Evolutionary conservation across 2,329 filamentous ascomycete genomes (phyloP).

Genomic region (Talaromyces amestolkiae): DNA sequence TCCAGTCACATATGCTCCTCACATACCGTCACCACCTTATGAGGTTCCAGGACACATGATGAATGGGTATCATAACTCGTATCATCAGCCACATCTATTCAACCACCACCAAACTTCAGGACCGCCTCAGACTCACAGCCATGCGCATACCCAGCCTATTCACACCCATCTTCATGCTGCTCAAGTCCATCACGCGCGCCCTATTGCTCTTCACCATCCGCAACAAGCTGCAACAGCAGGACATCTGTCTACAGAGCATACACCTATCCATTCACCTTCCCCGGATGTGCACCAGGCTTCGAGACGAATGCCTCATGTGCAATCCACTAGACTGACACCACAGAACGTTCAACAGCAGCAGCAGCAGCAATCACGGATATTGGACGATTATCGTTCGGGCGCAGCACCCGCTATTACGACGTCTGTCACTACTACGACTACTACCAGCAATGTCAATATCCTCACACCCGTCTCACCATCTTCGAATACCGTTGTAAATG

Average conservation of each 20-base stretch:
- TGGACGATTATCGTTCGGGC: conserved; percentile 11
- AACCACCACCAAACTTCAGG: conserved; percentile 9
- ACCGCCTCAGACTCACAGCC: conserved; percentile 9
- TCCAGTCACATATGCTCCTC: conserved; percentile 37
- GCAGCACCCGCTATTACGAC: background rate
- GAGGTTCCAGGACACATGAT: conserved; percentile 34
- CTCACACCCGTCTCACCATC: conserved; percentile 6
- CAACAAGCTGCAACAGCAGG: conserved; percentile 6
- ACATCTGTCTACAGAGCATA: conserved; percentile 11
- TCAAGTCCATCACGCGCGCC: background rate
- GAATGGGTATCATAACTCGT: conserved; percentile 30
- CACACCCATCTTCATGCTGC: background rate
- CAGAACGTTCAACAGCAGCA: conserved; percentile 8
- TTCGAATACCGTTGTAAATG: background rate
- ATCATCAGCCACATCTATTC: conserved; percentile 34
- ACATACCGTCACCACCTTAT: conserved; percentile 34
- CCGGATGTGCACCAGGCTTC: conserved; percentile 8
- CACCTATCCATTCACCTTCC: conserved; percentile 13
- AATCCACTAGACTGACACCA: background rate
- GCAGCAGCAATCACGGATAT: conserved; percentile 3
- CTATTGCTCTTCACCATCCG: background rate
- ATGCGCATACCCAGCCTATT: conserved; percentile 9
- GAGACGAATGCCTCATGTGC: conserved; percentile 6
- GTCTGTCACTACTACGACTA: background rate
- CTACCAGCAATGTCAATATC: background rate